phyloP scores from a whole-genome alignment of 805 yeast species.

The Yamadazyma philogaea region DNA sequence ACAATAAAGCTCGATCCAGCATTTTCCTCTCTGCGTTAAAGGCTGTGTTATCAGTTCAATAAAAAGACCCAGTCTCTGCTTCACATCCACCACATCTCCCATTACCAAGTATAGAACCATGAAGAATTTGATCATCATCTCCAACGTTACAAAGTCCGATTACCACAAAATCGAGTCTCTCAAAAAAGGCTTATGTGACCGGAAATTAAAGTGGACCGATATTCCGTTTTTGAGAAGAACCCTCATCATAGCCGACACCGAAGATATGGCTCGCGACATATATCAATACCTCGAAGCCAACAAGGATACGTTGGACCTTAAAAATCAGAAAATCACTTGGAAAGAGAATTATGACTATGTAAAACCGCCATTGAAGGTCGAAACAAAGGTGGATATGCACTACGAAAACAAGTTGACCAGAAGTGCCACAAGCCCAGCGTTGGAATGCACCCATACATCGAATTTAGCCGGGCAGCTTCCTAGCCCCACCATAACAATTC shows the following conservation, averaged over 20 bases:
- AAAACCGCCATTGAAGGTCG: constrained; percentile 9
- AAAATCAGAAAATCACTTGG: constrained; percentile 9
- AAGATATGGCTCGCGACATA: constrained; percentile 22
- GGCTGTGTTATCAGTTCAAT: background rate
- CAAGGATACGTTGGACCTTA: constrained; percentile 9
- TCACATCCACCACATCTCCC: background rate
- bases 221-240: constrained; percentile 34
- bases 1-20: too few relatives aligned
- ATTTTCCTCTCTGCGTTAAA: background rate
- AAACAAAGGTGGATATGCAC: constrained; percentile 8
- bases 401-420: constrained; percentile 4
- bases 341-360: constrained; percentile 10
- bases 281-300: constrained; percentile 19
- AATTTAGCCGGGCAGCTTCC: constrained; percentile 8
- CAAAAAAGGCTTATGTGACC: background rate
- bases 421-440: background rate
- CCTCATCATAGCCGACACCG: constrained; percentile 32
- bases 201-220: constrained; percentile 30
- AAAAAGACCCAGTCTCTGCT: background rate
- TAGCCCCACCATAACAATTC: constrained; percentile 13
- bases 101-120: background rate
- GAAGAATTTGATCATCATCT: constrained; percentile 35
- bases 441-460: background rate
- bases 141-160: constrained; percentile 30
- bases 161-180: constrained; percentile 24